These are phyloP conservation scores for Cornus controversa DNA, from an alignment of 148 eudicot genomes.

Conservation along the genomic window DNA sequence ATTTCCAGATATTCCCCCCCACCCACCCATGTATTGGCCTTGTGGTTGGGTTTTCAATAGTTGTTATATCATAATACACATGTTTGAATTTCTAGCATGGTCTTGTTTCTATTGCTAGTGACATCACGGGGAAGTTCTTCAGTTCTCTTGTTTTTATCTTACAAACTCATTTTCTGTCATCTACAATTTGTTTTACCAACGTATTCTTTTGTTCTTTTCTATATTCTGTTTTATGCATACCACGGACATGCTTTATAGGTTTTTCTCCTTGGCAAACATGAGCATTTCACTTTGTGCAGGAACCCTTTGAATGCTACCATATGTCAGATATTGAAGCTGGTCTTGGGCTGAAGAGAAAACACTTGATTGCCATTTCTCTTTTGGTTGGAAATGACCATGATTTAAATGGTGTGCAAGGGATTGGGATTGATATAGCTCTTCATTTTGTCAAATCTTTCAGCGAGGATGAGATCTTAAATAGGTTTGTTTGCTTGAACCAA, in stretches of 20 bases:
- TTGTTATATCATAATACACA: not conserved
- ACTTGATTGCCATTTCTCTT: conserved; percentile 83
- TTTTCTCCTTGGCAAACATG: conserved; percentile 12
- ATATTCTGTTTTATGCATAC: conserved; percentile 2
- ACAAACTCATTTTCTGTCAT: not conserved
- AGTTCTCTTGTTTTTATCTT: not conserved
- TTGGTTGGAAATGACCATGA: conserved; percentile 88
- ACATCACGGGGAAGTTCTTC: not conserved
- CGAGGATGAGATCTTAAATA: conserved; percentile 76
- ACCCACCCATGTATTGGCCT: too few relatives aligned
- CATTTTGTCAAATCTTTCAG: conserved; percentile 70
- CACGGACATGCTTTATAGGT: not conserved
- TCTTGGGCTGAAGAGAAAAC: conserved; percentile 81
- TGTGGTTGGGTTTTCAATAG: too few relatives aligned
- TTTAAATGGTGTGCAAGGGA: conserved; percentile 79
- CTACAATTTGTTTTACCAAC: not conserved
- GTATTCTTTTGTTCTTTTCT: not conserved
- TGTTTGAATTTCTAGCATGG: not conserved
- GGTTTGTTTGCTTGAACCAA: conserved; percentile 40
- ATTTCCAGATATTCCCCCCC: too few relatives aligned
- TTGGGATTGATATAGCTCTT: conserved; percentile 84
- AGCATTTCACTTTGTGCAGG: conserved; percentile 44
- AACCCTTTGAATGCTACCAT: conserved; percentile 84
- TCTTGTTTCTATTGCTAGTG: not conserved
- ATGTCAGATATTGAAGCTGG: conserved; percentile 71